Evolutionary conservation across 202 grass and related monocot species (phyloP), one percentile per base, ranked within the genome.

Genomic region (Zizania palustris): DNA sequence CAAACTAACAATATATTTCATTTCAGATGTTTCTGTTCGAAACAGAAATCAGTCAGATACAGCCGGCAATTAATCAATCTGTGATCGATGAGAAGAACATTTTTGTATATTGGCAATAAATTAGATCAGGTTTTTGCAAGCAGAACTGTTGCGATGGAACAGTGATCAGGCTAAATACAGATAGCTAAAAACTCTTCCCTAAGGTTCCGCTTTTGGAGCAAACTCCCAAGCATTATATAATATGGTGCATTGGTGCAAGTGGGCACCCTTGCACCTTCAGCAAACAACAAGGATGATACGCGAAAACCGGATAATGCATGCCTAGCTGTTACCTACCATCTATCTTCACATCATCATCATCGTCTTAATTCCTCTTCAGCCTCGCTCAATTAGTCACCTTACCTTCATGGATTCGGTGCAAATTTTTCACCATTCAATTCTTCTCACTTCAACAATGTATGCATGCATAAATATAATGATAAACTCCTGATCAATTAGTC

Each of bases 301-400:
- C 33, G 75, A 91, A 82, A 87, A 87, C 76, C n/a, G 77, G 81
- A 50, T 54, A 76, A 69, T 87, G 84, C 72, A n/a, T n/a, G n/a
- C n/a, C n/a, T n/a, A n/a, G n/a, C 71, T n/a, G 72, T 73, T 66
- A 87, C 77, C 81, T 87, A 86, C 78, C 83, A 63, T 60, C 72
- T 38, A 8, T 20, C 16, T 33, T 35, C 51, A 57, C 74, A 41
- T 44, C 65, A 57, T 76, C 73, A 12, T 45, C 69, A 5, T 69
- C 74, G 57, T 71, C 45, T 5, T n/a, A n/a, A n/a, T n/a, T 63
- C 69, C 13, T 80, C 65, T 20, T 33, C 50, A 11, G 56, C 71
- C 46, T 54, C 39, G 20, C 43, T 67, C 42, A 22, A 64, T 28
- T 35, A 65, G 60, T 54, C 50, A 10, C 22, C 6, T 46, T 16